Conservation (phyloP, 169 alveolate genomes). For the Fabrea salina region DNA sequence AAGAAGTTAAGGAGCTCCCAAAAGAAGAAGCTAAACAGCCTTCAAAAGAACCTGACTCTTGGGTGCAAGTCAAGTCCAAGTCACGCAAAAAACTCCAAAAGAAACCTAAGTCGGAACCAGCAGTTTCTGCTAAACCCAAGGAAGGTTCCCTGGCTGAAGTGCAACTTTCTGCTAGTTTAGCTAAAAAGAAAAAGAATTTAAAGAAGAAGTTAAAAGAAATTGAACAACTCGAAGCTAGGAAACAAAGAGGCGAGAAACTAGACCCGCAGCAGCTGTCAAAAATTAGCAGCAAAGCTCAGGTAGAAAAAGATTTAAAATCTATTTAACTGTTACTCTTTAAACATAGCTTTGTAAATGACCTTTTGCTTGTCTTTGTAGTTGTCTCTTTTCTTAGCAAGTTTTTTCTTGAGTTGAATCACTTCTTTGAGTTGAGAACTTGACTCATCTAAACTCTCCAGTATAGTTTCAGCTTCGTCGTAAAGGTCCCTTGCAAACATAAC, state of each 20-base stretch:
- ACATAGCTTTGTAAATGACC: neutral
- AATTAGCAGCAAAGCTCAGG: neutral
- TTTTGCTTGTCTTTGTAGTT: slow-evolving; percentile 5
- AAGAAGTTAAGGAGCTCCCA: too few species aligned
- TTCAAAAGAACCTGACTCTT: too few species aligned
- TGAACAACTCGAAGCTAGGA: neutral
- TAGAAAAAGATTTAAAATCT: too few species aligned
- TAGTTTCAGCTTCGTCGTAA: neutral
- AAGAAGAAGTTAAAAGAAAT: neutral
- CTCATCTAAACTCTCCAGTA: neutral
- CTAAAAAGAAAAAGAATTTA: neutral
- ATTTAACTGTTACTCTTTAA: too few species aligned
- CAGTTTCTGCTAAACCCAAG: too few species aligned
- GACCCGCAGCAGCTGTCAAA: neutral
- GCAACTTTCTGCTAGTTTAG: neutral
- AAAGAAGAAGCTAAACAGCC: too few species aligned
- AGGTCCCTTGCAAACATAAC: slow-evolving; percentile 6
- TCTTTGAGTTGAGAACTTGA: neutral
- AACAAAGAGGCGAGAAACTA: neutral
- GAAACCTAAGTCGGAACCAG: too few species aligned
- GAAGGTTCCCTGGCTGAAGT: neutral
- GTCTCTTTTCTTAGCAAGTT: neutral
- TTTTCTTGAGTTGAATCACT: neutral
- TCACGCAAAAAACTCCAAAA: too few species aligned
- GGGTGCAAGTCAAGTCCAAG: too few species aligned